Evolutionary conservation across 176 grass and related monocot species (phyloP).

Genomic region (Carex parvula): DNA sequence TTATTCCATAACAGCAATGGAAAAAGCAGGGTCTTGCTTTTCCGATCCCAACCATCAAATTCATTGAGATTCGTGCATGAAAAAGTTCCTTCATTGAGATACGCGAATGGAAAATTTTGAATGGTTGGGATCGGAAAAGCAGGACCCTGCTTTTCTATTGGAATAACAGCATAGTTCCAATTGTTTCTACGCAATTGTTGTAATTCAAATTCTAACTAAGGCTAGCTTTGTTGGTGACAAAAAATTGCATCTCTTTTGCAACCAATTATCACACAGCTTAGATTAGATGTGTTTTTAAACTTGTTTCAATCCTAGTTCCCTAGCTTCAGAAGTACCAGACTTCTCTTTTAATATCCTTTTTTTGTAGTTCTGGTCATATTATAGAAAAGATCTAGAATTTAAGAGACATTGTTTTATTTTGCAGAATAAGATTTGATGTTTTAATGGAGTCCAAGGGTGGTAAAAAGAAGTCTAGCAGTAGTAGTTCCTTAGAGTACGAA

Average conservation of each 20-base stretch:
- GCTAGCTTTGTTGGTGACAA: not conserved
- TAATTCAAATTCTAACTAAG: not conserved
- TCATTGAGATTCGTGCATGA: too few relatives aligned
- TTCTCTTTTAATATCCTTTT: not conserved
- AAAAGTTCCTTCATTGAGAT: too few relatives aligned
- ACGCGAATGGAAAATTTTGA: too few relatives aligned
- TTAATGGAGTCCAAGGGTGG: slow-evolving; percentile 46
- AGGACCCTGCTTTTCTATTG: too few relatives aligned
- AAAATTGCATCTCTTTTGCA: not conserved
- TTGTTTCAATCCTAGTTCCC: not conserved
- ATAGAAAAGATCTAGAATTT: not conserved
- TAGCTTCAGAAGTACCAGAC: not conserved
- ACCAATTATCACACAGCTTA: not conserved
- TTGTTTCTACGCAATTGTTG: not conserved
- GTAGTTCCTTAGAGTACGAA: slow-evolving; percentile 41
- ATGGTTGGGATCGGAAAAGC: too few relatives aligned
- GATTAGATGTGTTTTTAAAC: not conserved
- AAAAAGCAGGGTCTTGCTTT: too few relatives aligned
- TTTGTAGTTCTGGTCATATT: not conserved
- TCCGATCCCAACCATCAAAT: too few relatives aligned
- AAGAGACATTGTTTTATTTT: not conserved
- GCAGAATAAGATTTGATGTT: slow-evolving; percentile 35
- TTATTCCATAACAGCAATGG: too few relatives aligned
- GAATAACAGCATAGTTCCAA: too few relatives aligned
- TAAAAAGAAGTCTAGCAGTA: slow-evolving; percentile 36